phyloP scores from a whole-genome alignment of 1,284 basidiomycete species.

The Microbotryomycetes sp. region DNA sequence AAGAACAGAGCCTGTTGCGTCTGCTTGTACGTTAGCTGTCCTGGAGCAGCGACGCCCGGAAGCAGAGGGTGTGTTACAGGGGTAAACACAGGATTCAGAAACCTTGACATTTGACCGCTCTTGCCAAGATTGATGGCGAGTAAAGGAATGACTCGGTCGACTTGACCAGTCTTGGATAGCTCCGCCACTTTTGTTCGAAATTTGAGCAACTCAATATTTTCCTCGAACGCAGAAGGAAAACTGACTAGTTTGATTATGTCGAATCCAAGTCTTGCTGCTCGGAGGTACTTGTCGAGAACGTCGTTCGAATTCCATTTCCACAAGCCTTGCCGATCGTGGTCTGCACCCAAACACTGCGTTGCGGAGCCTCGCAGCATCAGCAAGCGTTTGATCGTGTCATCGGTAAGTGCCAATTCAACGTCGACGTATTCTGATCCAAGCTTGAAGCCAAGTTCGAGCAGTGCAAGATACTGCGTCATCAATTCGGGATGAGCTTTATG shows the following conservation, averaged over 20 bases:
- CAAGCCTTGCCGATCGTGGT: constrained; percentile 85
- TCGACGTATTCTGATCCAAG: constrained; percentile 90
- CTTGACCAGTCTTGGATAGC: not conserved
- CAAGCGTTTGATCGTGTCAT: constrained; percentile 13
- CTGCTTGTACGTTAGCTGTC: constrained; percentile 80
- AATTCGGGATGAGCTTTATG: constrained; percentile 49
- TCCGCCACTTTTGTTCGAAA: constrained; percentile 48
- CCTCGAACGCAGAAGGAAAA: constrained; percentile 64
- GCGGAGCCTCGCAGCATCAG: constrained; percentile 21
- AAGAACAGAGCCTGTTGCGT: constrained; percentile 64
- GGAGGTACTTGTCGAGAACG: constrained; percentile 54
- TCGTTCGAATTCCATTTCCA: constrained; percentile 70
- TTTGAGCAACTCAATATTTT: constrained; percentile 72
- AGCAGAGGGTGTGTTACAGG: constrained; percentile 83
- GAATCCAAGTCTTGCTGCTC: constrained; percentile 45
- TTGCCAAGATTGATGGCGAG: constrained; percentile 93
- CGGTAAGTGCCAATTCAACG: constrained; percentile 60
- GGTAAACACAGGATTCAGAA: constrained; percentile 77
- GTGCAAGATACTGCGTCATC: constrained; percentile 58
- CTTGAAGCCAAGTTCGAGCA: constrained; percentile 66
- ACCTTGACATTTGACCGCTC: constrained; percentile 78
- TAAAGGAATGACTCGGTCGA: constrained; percentile 53
- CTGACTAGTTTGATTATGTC: constrained; percentile 92
- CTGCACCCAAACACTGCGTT: constrained; percentile 41
- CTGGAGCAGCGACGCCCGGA: constrained; percentile 80